phyloP scores from a whole-genome alignment of 495 filamentous ascomycete species.

The Penicillium mononematosum region DNA sequence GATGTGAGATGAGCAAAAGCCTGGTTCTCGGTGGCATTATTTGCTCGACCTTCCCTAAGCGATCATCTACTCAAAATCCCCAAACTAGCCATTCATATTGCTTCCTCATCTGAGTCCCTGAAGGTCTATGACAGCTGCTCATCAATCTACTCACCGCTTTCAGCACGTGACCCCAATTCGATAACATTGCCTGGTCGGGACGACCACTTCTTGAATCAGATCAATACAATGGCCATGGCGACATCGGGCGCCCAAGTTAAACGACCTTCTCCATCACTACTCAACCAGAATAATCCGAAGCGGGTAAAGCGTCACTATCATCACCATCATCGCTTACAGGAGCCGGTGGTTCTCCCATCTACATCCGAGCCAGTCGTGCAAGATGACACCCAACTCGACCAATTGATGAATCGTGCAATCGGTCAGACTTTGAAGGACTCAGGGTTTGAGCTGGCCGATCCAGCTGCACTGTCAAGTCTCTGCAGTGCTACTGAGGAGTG shows the following conservation, averaged over 20 bases:
- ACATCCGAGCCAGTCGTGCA: conserved; percentile 26
- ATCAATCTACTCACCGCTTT: neutral
- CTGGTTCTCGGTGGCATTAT: neutral
- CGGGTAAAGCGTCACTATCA: conserved; percentile 48
- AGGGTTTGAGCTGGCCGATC: conserved; percentile 59
- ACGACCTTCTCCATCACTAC: conserved; percentile 38
- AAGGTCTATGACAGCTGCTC: neutral
- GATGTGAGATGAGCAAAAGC: neutral
- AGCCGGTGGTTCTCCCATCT: conserved; percentile 32
- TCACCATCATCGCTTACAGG: conserved; percentile 45
- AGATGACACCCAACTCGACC: conserved; percentile 48
- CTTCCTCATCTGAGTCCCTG: neutral
- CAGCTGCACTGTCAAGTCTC: conserved; percentile 59
- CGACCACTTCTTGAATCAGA: neutral
- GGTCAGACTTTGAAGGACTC: conserved; percentile 50
- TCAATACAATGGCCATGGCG: conserved; percentile 30
- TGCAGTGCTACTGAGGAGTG: conserved; percentile 60
- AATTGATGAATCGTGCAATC: conserved; percentile 58
- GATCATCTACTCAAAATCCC: neutral
- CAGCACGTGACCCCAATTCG: conserved; percentile 4
- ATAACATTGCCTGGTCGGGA: neutral
- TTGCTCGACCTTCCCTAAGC: neutral
- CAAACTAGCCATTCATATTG: neutral
- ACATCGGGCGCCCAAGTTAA: conserved; percentile 39
- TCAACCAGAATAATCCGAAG: conserved; percentile 35